Conservation (phyloP, 2,329 filamentous ascomycete genomes). For the Chalaropsis ovoidea region DNA sequence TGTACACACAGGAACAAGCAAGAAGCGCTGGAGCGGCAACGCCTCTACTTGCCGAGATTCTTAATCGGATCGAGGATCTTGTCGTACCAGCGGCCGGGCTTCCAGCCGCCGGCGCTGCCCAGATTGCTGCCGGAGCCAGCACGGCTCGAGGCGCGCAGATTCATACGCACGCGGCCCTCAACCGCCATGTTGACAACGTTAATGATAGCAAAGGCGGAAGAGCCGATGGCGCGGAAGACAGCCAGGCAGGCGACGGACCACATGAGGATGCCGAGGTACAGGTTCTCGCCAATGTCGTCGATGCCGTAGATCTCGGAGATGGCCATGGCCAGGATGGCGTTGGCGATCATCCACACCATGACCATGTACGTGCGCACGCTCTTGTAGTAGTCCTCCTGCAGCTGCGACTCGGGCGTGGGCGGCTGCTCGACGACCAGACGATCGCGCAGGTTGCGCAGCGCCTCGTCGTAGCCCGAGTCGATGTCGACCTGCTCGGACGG, state of each 20-base stretch:
- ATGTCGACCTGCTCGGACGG: conserved; percentile 96
- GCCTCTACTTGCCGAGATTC: conserved; percentile 19
- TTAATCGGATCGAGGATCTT: conserved; percentile 23
- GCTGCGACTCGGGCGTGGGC: conserved; percentile 59
- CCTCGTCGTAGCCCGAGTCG: conserved; percentile 93
- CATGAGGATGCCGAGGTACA: conserved; percentile 85
- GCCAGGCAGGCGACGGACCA: conserved; percentile 84
- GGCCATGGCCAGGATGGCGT: conserved; percentile 86
- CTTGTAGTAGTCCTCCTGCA: conserved; percentile 98
- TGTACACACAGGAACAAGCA: not conserved
- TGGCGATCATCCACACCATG: conserved; percentile 83
- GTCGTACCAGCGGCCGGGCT: conserved; percentile 24
- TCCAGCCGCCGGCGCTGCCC: conserved; percentile 23
- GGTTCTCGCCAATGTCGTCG: conserved; percentile 64
- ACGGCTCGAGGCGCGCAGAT: conserved; percentile 41
- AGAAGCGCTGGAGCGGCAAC: conserved; percentile 5
- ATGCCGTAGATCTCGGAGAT: conserved; percentile 75
- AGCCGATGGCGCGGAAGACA: conserved; percentile 76
- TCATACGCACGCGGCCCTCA: conserved; percentile 64
- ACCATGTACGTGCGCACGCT: conserved; percentile 98
- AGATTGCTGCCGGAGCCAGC: not conserved
- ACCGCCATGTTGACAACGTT: conserved; percentile 75
- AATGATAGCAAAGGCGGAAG: conserved; percentile 69
- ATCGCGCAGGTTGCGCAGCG: conserved; percentile 88
- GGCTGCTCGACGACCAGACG: conserved; percentile 66